Conservation (phyloP, 2,329 filamentous ascomycete genomes). For the Exserohilum turcica region DNA sequence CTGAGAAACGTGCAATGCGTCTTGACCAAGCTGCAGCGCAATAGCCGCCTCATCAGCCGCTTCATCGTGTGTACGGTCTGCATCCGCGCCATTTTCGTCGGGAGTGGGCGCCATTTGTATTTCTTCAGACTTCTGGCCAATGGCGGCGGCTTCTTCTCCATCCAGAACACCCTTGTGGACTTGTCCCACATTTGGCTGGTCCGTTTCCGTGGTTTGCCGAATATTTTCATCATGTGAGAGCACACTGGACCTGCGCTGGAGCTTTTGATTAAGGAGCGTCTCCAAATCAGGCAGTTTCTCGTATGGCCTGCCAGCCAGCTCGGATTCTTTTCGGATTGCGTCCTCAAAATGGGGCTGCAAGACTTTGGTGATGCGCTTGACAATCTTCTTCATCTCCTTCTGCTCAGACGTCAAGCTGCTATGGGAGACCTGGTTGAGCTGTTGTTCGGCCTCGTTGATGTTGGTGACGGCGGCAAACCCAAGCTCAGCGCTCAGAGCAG, state of each 20-base stretch:
- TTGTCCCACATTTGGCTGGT: constrained; percentile 15
- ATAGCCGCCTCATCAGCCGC: constrained; percentile 45
- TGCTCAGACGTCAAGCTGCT: constrained; percentile 63
- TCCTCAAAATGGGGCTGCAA: constrained; percentile 78
- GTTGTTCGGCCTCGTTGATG: constrained; percentile 49
- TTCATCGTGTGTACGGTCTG: constrained; percentile 39
- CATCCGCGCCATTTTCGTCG: constrained; percentile 40
- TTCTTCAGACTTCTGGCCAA: constrained; percentile 25
- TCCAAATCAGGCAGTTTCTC: constrained; percentile 78
- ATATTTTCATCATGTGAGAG: constrained; percentile 29
- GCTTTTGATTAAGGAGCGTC: constrained; percentile 69
- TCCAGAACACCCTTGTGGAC: constrained; percentile 17
- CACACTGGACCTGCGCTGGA: constrained; percentile 56
- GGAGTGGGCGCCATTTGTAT: constrained; percentile 44
- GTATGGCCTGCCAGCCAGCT: constrained; percentile 71
- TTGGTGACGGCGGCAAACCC: constrained; percentile 54
- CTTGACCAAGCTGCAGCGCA: constrained; percentile 41
- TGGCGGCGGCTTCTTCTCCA: constrained; percentile 18
- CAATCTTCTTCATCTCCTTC: constrained; percentile 81
- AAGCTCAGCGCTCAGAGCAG: constrained; percentile 61
- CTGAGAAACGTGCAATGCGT: constrained; percentile 29
- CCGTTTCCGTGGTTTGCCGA: constrained; percentile 30
- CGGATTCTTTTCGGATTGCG: constrained; percentile 79
- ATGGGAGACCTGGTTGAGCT: constrained; percentile 50
- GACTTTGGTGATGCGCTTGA: constrained; percentile 84